Evolutionary conservation across 345 rosid genomes (phyloP), one percentile per base, ranked within the genome.

Genomic region (Lenwebbia sp.): DNA sequence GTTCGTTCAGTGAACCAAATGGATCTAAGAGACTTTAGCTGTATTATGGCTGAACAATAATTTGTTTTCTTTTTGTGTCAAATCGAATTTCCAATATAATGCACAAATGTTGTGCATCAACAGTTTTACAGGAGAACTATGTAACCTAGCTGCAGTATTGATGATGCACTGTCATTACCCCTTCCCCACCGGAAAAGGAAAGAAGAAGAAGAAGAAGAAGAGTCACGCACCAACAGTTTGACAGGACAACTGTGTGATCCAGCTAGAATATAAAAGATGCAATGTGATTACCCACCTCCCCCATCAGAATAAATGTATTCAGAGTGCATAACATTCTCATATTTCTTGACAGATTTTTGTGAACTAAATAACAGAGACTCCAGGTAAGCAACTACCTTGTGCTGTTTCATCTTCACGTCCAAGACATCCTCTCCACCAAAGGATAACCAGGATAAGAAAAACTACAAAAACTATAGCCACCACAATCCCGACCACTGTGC

Each of bases 351-450:
- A 26, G 54, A 44, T n/a, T n/a, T n/a, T n/a, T n/a, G n/a, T n/a
- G n/a, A 13, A 40, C 30, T 0, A 22, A 12, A 10, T 28, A 82
- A 26, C 54, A 83, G 8, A 44, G 26, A 19, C 21, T 33, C 7
- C 50, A 57, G 37, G 7, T 65, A 49, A 22, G 13, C 47, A 56
- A 19, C 11, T 82, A 86, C 87, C 87, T 82, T 82, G 49, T 37
- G 50, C 57, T 44, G 10, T 28, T 37, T 75, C 26, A 33, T 49
- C 26, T 60, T 83, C 49, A 37, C 15, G 58, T 28, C 85, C 82
- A 3, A 58, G 50, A 37, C 58, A 84, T 28, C 85, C 56, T 74
- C 49, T 83, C 86, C 88, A 86, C 91, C 89, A 86, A 58, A 87
- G 84, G 60, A 65, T 65, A 14, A 86, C 85, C 12, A 82, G 15